These are phyloP conservation scores for Lyophyllum shimeji DNA, from an alignment of 768 basidiomycete species.

Conservation along the genomic window DNA sequence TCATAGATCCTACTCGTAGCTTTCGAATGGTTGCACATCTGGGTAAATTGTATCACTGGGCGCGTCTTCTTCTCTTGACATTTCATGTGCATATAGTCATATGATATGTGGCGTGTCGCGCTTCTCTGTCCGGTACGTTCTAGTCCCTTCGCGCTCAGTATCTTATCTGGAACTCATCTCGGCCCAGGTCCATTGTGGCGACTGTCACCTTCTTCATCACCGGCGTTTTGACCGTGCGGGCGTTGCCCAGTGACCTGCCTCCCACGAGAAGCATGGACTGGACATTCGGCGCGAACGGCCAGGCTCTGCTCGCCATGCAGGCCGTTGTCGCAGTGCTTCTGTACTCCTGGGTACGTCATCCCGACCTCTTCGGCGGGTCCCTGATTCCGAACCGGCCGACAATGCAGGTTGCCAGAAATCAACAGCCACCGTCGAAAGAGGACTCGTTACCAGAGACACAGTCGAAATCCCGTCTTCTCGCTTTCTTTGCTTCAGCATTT, in stretches of 20 bases:
- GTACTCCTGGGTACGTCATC: constrained; percentile 29
- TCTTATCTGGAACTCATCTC: constrained; percentile 7
- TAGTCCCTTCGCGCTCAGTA: background rate
- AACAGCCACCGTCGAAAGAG: constrained; percentile 7
- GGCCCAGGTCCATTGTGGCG: constrained; percentile 49
- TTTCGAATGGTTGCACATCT: constrained; percentile 65
- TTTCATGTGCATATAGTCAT: constrained; percentile 39
- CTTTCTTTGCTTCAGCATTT: constrained; percentile 41
- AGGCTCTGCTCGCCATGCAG: constrained; percentile 39
- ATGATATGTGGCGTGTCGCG: constrained; percentile 64
- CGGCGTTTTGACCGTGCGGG: constrained; percentile 42
- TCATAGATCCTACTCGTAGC: constrained; percentile 27
- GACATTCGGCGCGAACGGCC: constrained; percentile 37
- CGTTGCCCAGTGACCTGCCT: constrained; percentile 36
- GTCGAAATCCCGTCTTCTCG: constrained; percentile 33
- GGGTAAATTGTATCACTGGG: constrained; percentile 35
- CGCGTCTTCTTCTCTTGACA: background rate
- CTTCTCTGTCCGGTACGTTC: constrained; percentile 50
- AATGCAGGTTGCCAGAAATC: constrained; percentile 6
- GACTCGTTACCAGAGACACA: constrained; percentile 8
- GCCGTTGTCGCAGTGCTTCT: constrained; percentile 27
- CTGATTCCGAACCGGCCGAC: background rate
- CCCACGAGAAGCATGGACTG: constrained; percentile 33
- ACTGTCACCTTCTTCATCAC: constrained; percentile 53
- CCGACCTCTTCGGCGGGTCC: constrained; percentile 15